phyloP scores from a whole-genome alignment of 352 stramenopile species.

The Pythium sukuiense region DNA sequence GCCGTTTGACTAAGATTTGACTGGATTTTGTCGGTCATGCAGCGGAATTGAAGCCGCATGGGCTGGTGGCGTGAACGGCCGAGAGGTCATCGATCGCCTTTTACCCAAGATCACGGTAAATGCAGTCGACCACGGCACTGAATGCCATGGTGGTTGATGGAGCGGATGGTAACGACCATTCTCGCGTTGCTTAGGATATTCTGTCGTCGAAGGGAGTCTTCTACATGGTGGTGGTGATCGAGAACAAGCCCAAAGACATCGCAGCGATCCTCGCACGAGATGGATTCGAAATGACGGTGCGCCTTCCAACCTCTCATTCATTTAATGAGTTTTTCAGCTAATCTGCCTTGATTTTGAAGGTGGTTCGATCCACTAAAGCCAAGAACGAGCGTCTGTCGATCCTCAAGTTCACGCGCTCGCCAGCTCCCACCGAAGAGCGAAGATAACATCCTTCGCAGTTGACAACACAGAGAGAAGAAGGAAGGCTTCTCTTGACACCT shows the following conservation, averaged over 20 bases:
- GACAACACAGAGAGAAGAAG: background rate
- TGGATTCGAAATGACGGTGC: slow-evolving; percentile 72
- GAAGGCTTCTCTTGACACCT: background rate
- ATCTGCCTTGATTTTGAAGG: slow-evolving; percentile 27
- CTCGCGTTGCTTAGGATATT: slow-evolving; percentile 36
- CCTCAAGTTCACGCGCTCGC: slow-evolving; percentile 57
- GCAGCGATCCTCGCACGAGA: slow-evolving; percentile 58
- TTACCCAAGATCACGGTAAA: slow-evolving; percentile 88
- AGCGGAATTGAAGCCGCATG: slow-evolving; percentile 96
- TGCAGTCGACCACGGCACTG: background rate
- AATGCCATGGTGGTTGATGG: no score
- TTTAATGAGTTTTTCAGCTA: background rate
- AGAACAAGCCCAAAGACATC: slow-evolving; percentile 97
- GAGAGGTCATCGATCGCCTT: slow-evolving; percentile 95
- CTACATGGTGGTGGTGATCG: slow-evolving; percentile 97
- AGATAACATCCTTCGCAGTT: background rate
- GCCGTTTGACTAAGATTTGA: no score
- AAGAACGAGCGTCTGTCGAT: slow-evolving; percentile 77
- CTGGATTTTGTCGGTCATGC: background rate
- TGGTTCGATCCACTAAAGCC: slow-evolving; percentile 66
- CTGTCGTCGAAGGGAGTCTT: slow-evolving; percentile 88
- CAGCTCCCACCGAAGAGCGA: background rate
- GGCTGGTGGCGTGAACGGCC: slow-evolving; percentile 92
- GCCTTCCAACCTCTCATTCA: background rate
- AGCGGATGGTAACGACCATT: background rate